Base-by-base conservation (phyloP, 2,329 filamentous ascomycete species). In the Ophiostoma piceae region DNA sequence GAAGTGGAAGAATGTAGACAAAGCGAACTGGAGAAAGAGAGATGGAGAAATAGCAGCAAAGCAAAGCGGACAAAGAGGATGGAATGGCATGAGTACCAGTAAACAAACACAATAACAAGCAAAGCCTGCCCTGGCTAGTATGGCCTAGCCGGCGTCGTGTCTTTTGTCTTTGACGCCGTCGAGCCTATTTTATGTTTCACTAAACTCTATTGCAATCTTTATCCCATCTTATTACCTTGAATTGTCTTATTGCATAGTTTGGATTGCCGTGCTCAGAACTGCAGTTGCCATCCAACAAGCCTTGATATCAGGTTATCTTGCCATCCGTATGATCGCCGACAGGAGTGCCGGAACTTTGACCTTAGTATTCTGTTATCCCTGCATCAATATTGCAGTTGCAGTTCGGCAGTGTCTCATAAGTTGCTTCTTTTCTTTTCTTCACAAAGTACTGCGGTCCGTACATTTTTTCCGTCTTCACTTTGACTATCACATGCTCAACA, bases 1-100 rank as follows among this genome's bases (percentile, higher is more conserved):
- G n/a, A 26, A 57, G 51, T 54, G n/a, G 47, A 54, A 57, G 51
- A 57, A 57, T 57, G 51, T 57, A 12, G 51, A 57, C n/a, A n/a
- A 29, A 57, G 9, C 16, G n/a, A 57, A 57, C 51, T 29, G 51
- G 22, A 57, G 22, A 57, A 57, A 12, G 8, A 26, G 7, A 57
- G 51, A 47, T 47, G 43, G 14, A 47, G 43, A 47, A n/a, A 47
- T 47, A 19, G 19, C 19, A 47, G 14, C 16, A 16, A 43, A 43
- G 43, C 43, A 47, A 47, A 8, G 2, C 16, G 43, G 19, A 47
- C 43, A 47, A 47, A 47, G 43, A 16, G 19, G 6, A 47, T 47
- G 43, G 43, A 47, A 47, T 47, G 43, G 19, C 43, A n/a, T 12
- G 11, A 11, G 9, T 14, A 41, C 4, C 7, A 4, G 19, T 47